A percentile compares a stretch with the other conserved stretches of the same genome.
Evolutionary conservation across 2,329 filamentous ascomycete genomes (phyloP).

Genomic region (Knufia fluminis): DNA sequence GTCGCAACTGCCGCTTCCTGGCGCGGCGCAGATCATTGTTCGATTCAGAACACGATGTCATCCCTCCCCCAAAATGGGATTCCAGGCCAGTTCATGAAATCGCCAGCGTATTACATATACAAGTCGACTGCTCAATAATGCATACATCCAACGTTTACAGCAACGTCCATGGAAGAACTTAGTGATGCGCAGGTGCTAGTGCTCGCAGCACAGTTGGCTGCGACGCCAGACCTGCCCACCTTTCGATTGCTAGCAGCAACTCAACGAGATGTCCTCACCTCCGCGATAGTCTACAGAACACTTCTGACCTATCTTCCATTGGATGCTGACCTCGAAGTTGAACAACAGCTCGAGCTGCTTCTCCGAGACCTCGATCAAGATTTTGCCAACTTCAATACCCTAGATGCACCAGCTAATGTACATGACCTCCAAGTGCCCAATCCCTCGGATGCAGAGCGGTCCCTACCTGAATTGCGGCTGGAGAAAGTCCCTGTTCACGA

Average conservation of each 20-base stretch:
- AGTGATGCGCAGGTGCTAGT: slow-evolving; percentile 50
- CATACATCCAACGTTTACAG: too few species aligned
- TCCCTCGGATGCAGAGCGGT: background rate
- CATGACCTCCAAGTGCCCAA: slow-evolving; percentile 22
- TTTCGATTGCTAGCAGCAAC: slow-evolving; percentile 44
- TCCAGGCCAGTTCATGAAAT: background rate
- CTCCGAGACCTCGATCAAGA: slow-evolving; percentile 28
- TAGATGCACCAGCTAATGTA: slow-evolving; percentile 8
- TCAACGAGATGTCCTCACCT: slow-evolving; percentile 39
- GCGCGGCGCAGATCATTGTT: background rate
- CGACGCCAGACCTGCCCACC: slow-evolving; percentile 43
- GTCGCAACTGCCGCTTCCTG: background rate
- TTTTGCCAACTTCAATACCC: slow-evolving; percentile 9
- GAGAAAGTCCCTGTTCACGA: slow-evolving; percentile 40
- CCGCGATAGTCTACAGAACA: slow-evolving; percentile 48
- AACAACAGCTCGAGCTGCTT: slow-evolving; percentile 8
- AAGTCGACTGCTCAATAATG: background rate
- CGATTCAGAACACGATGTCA: slow-evolving; percentile 4
- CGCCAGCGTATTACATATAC: background rate
- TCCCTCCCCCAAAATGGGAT: background rate
- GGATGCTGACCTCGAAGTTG: slow-evolving; percentile 27
- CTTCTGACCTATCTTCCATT: slow-evolving; percentile 55
- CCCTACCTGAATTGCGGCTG: slow-evolving; percentile 41
- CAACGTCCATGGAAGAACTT: slow-evolving; percentile 27
- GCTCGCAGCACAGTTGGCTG: slow-evolving; percentile 48